These are phyloP conservation scores for Stentor coeruleus DNA, from an alignment of 73 alveolate species.

Conservation along the genomic window DNA sequence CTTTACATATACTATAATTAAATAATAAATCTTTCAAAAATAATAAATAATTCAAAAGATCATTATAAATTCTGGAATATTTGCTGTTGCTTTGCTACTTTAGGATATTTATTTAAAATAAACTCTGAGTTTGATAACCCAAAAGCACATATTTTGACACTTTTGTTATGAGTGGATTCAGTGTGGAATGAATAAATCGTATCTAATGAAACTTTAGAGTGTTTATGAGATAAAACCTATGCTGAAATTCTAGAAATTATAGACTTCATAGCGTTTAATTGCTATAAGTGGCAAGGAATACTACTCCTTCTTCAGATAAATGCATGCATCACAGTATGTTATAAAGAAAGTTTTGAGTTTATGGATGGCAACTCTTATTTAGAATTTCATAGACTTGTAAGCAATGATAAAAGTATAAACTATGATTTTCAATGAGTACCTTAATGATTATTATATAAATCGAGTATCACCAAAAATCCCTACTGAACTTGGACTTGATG, in stretches of 20 bases:
- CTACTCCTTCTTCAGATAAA: slow-evolving; percentile 23
- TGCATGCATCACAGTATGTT: slow-evolving; percentile 37
- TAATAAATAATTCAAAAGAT: too few relatives aligned
- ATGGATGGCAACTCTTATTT: slow-evolving; percentile 54
- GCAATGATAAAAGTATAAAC: slow-evolving; percentile 72
- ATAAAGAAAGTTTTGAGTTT: slow-evolving; percentile 46
- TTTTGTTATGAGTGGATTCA: slow-evolving; percentile 2
- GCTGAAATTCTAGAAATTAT: background rate
- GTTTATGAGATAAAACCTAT: slow-evolving; percentile 23
- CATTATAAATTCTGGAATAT: background rate
- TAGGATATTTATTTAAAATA: background rate
- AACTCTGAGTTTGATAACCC: background rate
- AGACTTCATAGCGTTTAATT: slow-evolving; percentile 1
- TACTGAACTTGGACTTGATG: slow-evolving; percentile 37
- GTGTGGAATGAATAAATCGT: slow-evolving; percentile 5
- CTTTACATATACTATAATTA: background rate
- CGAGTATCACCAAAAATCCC: slow-evolving; percentile 64
- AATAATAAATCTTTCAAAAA: too few relatives aligned
- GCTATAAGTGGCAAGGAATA: background rate
- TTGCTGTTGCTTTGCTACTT: background rate
- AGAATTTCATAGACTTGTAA: slow-evolving; percentile 78
- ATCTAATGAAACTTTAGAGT: background rate
- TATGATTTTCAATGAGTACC: slow-evolving; percentile 61
- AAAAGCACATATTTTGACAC: slow-evolving; percentile 1
- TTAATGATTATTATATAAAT: slow-evolving; percentile 82